phyloP scores from a whole-genome alignment of 352 stramenopile species.

The Phytopythium vexans region DNA sequence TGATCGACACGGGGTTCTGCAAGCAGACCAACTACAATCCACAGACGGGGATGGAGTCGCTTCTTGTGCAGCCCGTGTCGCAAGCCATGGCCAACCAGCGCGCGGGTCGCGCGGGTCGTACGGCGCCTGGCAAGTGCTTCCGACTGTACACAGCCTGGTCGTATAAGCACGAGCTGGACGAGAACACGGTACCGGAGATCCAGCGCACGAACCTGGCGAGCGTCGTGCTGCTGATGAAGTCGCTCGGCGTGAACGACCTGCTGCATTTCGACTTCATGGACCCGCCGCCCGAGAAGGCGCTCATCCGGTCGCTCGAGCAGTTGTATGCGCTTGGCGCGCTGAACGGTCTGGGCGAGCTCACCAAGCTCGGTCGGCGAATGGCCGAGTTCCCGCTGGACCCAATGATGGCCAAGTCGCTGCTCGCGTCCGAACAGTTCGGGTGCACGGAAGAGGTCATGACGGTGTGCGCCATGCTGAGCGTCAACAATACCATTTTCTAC shows the following conservation, averaged over 20 bases:
- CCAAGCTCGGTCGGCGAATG: slow-evolving; percentile 94
- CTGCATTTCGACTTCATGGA: slow-evolving; percentile 99
- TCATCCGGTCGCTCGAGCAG: slow-evolving; percentile 98
- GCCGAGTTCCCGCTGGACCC: slow-evolving; percentile 95
- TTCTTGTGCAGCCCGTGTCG: slow-evolving; percentile 97
- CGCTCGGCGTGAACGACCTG: slow-evolving; percentile 98
- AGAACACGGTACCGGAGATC: slow-evolving; percentile 98
- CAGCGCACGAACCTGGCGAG: slow-evolving; percentile 96
- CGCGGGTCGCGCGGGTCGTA: slow-evolving; percentile 93
- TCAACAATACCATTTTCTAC: slow-evolving; percentile 99
- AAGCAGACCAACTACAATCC: slow-evolving; percentile 99
- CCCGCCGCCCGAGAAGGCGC: slow-evolving; percentile 95
- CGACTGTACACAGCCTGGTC: slow-evolving; percentile 98
- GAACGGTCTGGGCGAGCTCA: slow-evolving; percentile 98
- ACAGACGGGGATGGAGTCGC: slow-evolving; percentile 97
- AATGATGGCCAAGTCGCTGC: slow-evolving; percentile 93
- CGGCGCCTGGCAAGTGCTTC: slow-evolving; percentile 98
- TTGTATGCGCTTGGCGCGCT: slow-evolving; percentile 99
- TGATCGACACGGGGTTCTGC: slow-evolving; percentile 99
- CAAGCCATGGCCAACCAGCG: slow-evolving; percentile 97
- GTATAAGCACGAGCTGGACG: slow-evolving; percentile 98
- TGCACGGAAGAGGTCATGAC: slow-evolving; percentile 95
- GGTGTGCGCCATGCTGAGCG: slow-evolving; percentile 97
- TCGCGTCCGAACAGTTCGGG: slow-evolving; percentile 91
- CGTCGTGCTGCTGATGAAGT: slow-evolving; percentile 99